These are phyloP conservation scores for Nitzschia palea DNA, from an alignment of 108 stramenopile genomes.

Conservation along the genomic window DNA sequence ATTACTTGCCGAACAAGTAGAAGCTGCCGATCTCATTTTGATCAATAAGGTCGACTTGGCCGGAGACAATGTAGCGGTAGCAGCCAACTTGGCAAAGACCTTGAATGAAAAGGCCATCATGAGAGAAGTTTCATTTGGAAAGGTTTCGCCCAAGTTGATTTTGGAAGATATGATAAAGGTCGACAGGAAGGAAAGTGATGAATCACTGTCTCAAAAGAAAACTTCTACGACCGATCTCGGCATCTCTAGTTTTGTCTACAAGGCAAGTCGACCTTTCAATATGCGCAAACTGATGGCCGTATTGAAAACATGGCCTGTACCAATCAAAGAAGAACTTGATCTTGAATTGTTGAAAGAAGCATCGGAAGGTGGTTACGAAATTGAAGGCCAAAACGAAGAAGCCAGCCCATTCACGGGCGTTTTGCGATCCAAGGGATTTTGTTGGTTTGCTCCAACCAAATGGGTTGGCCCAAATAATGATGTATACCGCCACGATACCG, in stretches of 20 bases:
- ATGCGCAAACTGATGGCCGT: slow-evolving; percentile 58
- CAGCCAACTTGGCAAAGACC: slow-evolving; percentile 57
- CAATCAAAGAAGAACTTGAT: slow-evolving; percentile 81
- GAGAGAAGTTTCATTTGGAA: slow-evolving; percentile 55
- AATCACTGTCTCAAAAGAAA: slow-evolving; percentile 30
- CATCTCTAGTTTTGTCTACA: slow-evolving; percentile 93
- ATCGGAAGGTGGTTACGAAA: slow-evolving; percentile 20
- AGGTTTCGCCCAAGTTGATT: slow-evolving; percentile 58
- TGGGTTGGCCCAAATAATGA: slow-evolving; percentile 70
- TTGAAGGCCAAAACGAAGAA: slow-evolving; percentile 17
- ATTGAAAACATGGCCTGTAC: slow-evolving; percentile 85
- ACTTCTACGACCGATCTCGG: slow-evolving; percentile 69
- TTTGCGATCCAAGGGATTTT: slow-evolving; percentile 93
- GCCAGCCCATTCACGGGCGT: slow-evolving; percentile 68
- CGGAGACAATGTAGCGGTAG: slow-evolving; percentile 59
- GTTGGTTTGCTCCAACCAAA: slow-evolving; percentile 90
- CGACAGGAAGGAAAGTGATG: slow-evolving; percentile 26
- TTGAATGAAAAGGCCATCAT: slow-evolving; percentile 82
- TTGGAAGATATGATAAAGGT: slow-evolving; percentile 31
- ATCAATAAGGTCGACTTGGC: slow-evolving; percentile 95
- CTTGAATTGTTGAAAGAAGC: slow-evolving; percentile 39
- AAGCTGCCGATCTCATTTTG: slow-evolving; percentile 92
- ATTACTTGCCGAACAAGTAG: slow-evolving; percentile 91
- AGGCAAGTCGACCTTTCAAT: slow-evolving; percentile 81
- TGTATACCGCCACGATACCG: slow-evolving; percentile 89